These are phyloP conservation scores for Neophaeococcomyces mojaviensis DNA, from an alignment of 2,329 filamentous ascomycete species.

Conservation along the genomic window DNA sequence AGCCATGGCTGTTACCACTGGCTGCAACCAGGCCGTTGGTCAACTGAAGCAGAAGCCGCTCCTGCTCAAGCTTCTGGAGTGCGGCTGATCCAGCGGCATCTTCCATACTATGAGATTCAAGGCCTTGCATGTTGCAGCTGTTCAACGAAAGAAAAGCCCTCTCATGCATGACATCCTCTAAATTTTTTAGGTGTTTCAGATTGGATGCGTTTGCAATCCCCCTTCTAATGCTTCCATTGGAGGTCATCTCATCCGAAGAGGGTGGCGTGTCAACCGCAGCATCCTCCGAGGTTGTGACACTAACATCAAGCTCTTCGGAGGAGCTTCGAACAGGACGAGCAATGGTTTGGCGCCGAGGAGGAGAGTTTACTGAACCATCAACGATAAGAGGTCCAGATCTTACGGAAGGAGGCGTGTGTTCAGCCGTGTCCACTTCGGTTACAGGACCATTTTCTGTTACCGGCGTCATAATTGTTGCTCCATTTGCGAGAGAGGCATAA, in stretches of 20 bases:
- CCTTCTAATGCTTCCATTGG: neutral
- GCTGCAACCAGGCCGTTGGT: conserved; percentile 4
- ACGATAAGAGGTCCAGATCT: conserved; percentile 38
- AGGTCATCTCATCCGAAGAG: conserved; percentile 24
- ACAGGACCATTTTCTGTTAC: conserved; percentile 3
- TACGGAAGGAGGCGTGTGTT: conserved; percentile 13
- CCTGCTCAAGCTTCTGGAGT: conserved; percentile 1
- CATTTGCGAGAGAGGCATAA: conserved; percentile 4
- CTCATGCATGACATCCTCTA: conserved; percentile 4
- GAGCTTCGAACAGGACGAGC: conserved; percentile 27
- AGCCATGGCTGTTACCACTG: conserved; percentile 1
- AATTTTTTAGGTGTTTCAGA: neutral
- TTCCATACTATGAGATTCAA: neutral
- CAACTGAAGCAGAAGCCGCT: conserved; percentile 3
- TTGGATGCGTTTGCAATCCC: neutral
- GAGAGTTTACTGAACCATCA: conserved; percentile 34
- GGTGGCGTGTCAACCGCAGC: conserved; percentile 27
- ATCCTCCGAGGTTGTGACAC: conserved; percentile 34
- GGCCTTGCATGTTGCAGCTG: neutral
- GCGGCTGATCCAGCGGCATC: neutral
- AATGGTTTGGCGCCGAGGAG: conserved; percentile 26
- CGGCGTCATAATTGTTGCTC: neutral
- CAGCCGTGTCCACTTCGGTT: neutral
- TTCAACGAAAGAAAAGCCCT: conserved; percentile 4
- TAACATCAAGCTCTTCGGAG: conserved; percentile 28